Conservation (phyloP, 768 basidiomycete species). For the Tricholoma terreum region DNA sequence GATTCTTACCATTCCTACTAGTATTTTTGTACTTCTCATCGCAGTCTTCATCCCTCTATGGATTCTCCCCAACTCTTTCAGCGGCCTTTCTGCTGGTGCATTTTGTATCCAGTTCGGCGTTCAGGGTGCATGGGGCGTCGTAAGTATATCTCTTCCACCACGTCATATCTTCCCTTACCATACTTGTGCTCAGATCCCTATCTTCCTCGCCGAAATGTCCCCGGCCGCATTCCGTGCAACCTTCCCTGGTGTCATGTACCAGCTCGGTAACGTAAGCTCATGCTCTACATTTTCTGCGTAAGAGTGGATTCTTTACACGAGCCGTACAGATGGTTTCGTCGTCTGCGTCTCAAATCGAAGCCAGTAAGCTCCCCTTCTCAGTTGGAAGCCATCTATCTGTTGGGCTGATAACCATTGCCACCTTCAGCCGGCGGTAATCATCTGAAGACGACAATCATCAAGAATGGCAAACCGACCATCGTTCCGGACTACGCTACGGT, state of each 20-base stretch:
- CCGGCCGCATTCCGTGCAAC: constrained; percentile 86
- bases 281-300: constrained; percentile 46
- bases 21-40: constrained; percentile 18
- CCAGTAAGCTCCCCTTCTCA: constrained; percentile 39
- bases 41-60: constrained; percentile 64
- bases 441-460: constrained; percentile 46
- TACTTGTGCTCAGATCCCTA: constrained; percentile 49
- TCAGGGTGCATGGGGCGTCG: constrained; percentile 89
- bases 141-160: constrained; percentile 46
- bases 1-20: constrained; percentile 8
- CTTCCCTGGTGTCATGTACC: constrained; percentile 83
- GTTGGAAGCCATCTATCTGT: neutral
- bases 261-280: constrained; percentile 67
- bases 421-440: constrained; percentile 58
- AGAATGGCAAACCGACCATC: constrained; percentile 37
- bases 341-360: constrained; percentile 79
- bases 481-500: constrained; percentile 67
- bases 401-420: constrained; percentile 17
- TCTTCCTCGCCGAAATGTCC: constrained; percentile 78
- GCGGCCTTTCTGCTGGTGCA: constrained; percentile 73
- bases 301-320: constrained; percentile 37
- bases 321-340: constrained; percentile 54
- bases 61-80: constrained; percentile 74
- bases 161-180: neutral
- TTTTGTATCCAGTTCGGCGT: constrained; percentile 88